These are phyloP conservation scores for Sporopachydermia quercuum DNA, from an alignment of 805 yeast genomes.

Conservation along the genomic window DNA sequence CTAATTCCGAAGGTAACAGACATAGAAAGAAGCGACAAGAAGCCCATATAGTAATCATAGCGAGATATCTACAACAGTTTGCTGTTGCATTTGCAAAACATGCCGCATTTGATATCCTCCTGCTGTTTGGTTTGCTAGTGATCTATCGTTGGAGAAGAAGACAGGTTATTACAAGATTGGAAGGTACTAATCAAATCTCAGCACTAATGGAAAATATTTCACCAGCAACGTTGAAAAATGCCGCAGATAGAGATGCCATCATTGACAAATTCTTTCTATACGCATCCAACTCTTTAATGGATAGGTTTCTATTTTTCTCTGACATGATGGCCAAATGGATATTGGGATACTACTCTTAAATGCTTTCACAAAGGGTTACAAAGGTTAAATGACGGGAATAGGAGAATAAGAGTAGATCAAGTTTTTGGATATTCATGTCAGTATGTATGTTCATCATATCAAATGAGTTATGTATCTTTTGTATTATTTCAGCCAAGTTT, in stretches of 20 bases:
- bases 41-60: not conserved
- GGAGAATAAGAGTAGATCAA: no score
- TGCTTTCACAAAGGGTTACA: no score
- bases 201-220: not conserved
- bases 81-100: not conserved
- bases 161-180: constrained; percentile 20
- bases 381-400: no score
- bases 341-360: constrained; percentile 34
- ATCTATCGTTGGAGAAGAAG: not conserved
- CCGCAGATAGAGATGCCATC: constrained; percentile 34
- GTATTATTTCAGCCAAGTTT: no score
- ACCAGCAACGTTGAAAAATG: constrained; percentile 15
- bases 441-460: no score
- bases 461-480: no score
- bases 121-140: not conserved
- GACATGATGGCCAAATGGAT: constrained; percentile 21
- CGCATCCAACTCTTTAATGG: constrained; percentile 33
- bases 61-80: not conserved
- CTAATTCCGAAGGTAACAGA: no score
- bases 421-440: no score
- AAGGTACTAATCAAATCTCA: not conserved
- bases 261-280: constrained; percentile 36
- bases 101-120: not conserved
- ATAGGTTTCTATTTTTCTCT: constrained; percentile 25
- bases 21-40: not conserved